A percentile compares a stretch with the other conserved stretches of the same genome.
Conservation (phyloP, 495 filamentous ascomycete species). For the Peziza echinospora region DNA sequence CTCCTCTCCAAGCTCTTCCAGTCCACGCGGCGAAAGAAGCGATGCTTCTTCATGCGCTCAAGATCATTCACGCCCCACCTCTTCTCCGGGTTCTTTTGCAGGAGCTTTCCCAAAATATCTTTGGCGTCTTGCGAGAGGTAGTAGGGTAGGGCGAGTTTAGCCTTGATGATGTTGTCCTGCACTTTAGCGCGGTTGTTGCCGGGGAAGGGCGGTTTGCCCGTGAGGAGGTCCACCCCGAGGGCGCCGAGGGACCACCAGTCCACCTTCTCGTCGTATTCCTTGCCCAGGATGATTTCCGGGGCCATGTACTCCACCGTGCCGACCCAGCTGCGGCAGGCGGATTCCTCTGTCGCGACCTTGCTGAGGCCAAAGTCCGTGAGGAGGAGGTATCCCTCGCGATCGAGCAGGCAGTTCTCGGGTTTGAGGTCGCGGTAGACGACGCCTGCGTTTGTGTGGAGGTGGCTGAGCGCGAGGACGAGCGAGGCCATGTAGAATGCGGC, state of each 20-base stretch:
- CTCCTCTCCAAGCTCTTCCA: constrained; percentile 62
- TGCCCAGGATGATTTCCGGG: constrained; percentile 69
- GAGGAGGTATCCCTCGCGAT: constrained; percentile 74
- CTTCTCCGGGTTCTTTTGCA: constrained; percentile 79
- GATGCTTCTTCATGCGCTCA: constrained; percentile 66
- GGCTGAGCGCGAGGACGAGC: constrained; percentile 80
- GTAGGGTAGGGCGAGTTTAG: constrained; percentile 70
- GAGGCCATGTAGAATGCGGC: constrained; percentile 97
- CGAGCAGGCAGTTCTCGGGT: constrained; percentile 91
- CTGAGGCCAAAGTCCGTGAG: constrained; percentile 92
- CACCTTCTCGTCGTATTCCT: constrained; percentile 74
- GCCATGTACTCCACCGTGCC: constrained; percentile 98
- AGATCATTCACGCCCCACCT: constrained; percentile 70
- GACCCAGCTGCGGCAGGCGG: constrained; percentile 62
- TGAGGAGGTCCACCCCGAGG: constrained; percentile 75
- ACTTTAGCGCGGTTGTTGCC: constrained; percentile 82
- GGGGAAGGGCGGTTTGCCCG: constrained; percentile 70
- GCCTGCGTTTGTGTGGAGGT: constrained; percentile 75
- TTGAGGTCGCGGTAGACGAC: constrained; percentile 95
- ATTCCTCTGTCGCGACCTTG: constrained; percentile 75
- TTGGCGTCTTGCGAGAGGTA: constrained; percentile 78
- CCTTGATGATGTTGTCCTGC: constrained; percentile 75
- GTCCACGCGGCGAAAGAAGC: constrained; percentile 91
- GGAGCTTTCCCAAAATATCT: constrained; percentile 66
- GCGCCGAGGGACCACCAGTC: constrained; percentile 98